These are phyloP conservation scores for Copromyces sp. DNA, from an alignment of 495 filamentous ascomycete species.

Conservation along the genomic window DNA sequence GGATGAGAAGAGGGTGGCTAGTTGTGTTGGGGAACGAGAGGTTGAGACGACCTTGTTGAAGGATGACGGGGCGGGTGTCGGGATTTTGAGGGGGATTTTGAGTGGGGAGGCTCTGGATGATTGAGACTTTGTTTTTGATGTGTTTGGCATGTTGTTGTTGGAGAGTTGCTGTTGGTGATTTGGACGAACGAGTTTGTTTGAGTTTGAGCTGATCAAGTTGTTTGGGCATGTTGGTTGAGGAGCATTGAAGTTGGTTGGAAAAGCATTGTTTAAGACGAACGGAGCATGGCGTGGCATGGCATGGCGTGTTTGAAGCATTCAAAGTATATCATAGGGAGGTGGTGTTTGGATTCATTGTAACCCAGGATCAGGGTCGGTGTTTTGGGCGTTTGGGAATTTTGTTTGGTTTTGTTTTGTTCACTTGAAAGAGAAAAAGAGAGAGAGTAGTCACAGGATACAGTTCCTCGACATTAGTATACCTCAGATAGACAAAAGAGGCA, in stretches of 20 bases:
- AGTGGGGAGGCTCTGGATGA: slow-evolving; percentile 41
- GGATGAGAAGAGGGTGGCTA: slow-evolving; percentile 63
- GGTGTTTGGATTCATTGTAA: not conserved
- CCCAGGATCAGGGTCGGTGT: not conserved
- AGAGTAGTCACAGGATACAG: not conserved
- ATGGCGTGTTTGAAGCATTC: not conserved
- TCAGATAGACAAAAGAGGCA: not conserved
- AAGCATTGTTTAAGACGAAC: too few relatives aligned
- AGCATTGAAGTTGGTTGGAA: too few relatives aligned
- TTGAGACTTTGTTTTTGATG: not conserved
- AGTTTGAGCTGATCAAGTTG: too few relatives aligned
- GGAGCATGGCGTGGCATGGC: slow-evolving; percentile 3
- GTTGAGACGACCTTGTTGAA: slow-evolving; percentile 50
- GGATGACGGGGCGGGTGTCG: slow-evolving; percentile 49
- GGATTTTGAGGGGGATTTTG: slow-evolving; percentile 44
- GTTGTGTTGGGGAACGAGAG: slow-evolving; percentile 70
- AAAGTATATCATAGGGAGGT: not conserved
- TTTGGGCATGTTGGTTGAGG: not conserved
- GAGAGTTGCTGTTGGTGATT: not conserved
- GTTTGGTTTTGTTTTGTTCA: not conserved
- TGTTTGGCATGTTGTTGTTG: not conserved
- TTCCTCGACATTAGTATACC: not conserved
- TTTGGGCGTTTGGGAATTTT: not conserved
- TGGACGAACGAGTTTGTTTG: not conserved
- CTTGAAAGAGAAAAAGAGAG: not conserved